Conservation (phyloP, 208 protist species). For the Tetramitus jugosus region DNA sequence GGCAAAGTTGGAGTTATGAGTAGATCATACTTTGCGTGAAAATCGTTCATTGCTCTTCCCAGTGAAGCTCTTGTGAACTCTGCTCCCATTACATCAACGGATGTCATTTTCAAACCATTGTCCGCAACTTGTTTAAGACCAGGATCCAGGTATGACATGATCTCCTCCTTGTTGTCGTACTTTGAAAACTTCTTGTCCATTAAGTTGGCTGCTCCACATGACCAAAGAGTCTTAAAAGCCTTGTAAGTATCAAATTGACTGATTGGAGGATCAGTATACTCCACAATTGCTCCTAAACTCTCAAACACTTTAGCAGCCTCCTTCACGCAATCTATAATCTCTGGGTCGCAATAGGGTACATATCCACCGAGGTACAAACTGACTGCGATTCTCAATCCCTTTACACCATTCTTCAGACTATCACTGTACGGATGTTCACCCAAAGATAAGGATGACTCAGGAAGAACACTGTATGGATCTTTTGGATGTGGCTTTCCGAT, state of each 20-base stretch:
- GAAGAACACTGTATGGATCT: background rate
- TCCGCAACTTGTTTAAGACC: background rate
- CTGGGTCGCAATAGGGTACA: background rate
- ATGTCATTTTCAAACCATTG: background rate
- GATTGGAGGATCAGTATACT: background rate
- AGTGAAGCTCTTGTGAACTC: background rate
- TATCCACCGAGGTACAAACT: background rate
- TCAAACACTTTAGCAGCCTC: background rate
- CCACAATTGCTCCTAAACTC: background rate
- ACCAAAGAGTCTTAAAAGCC: conserved; percentile 11
- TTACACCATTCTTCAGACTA: background rate
- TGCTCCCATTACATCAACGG: background rate
- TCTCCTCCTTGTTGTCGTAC: background rate
- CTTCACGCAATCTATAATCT: background rate
- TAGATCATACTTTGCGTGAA: conserved; percentile 2
- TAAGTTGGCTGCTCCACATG: background rate
- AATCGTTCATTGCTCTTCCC: background rate
- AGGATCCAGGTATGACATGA: background rate
- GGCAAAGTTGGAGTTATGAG: conserved; percentile 8
- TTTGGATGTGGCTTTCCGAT: background rate
- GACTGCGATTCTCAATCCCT: background rate
- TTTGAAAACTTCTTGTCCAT: background rate
- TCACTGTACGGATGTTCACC: background rate
- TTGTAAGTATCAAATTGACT: background rate
- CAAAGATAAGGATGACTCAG: background rate